Percentiles rank a stretch among this genome's conserved stretches.
Evolutionary conservation across 345 rosid species (phyloP).

Genomic region (Psidium guajava): DNA sequence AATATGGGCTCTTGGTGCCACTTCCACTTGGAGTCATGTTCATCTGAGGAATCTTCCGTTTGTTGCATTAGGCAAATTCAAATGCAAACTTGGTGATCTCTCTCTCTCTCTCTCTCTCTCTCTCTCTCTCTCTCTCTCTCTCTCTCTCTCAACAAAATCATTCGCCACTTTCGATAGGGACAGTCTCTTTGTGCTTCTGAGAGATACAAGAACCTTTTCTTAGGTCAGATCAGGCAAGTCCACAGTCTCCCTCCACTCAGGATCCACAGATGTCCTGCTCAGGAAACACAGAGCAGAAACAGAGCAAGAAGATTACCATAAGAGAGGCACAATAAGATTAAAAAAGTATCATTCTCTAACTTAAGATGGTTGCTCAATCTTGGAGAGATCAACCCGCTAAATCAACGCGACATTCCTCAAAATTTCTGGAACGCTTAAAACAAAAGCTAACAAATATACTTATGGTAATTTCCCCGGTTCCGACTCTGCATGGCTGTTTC

Average conservation of each 20-base stretch:
- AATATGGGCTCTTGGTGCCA: too few species aligned
- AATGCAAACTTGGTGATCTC: too few species aligned
- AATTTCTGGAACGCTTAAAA: too few species aligned
- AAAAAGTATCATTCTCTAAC: too few species aligned
- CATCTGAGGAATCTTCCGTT: too few species aligned
- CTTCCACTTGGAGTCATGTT: too few species aligned
- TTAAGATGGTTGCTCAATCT: too few species aligned
- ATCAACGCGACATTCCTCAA: too few species aligned
- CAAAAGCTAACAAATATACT: too few species aligned
- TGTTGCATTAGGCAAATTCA: too few species aligned
- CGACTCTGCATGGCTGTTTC: constrained; percentile 4
- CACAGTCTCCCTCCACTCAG: not conserved
- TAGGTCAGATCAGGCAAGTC: not conserved
- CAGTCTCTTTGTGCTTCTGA: not conserved
- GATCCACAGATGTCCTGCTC: not conserved
- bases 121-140: not conserved
- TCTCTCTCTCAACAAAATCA: not conserved
- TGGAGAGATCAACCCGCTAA: too few species aligned
- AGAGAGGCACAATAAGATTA: too few species aligned
- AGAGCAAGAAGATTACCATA: not conserved
- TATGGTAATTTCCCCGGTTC: constrained; percentile 34
- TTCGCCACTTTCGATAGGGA: not conserved
- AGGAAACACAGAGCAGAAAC: not conserved
- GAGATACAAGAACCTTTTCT: not conserved
- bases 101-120: not conserved